Evolutionary conservation across 176 grass and related monocot species (phyloP), one percentile per base, ranked within the genome.

Genomic region (Bromus sterilis): DNA sequence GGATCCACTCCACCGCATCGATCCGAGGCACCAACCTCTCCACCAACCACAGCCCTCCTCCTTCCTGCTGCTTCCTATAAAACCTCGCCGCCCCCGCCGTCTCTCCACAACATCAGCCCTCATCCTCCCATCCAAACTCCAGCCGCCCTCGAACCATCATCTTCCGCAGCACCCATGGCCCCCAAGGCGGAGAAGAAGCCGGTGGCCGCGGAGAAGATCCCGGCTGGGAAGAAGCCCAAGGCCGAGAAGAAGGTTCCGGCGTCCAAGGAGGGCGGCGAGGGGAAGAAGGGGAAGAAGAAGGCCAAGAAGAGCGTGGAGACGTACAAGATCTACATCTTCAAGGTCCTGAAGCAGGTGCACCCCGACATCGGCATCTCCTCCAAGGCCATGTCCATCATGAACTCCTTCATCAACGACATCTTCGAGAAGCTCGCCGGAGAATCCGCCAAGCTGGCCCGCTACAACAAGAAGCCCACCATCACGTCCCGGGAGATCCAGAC

Each of bases 351-450:
- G 87, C 91, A 97, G 87, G 94, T 97, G 48, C 89, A 97, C 76
- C 89, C 91, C 0, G 89, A 97, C 91, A 90, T 97, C 56, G 94
- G 85, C 26, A 88, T 97, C 87, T 94, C 91, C 21, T 91, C 89
- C 89, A 97, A 97, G 89, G 94, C 91, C 79, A 97, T 97, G 94
- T 85, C 86, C 75, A 97, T 94, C 82, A 97, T 97, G 94, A 97
- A 97, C 78, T 94, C 89, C 29, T 97, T 97, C 79, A 92, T 94
- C 81, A 92, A 94, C 81, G 89, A 94, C 65, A 91, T 94, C 68
- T 94, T 92, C 74, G 88, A 97, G 91, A 97, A 97, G 91, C 79
- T 97, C 16, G 86, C 86, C 4, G 31, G 53, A 15, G 87, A 93
- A 58, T 62, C 83, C 0, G 63, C 86, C 0, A 15, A 3, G 3